Evolutionary conservation across 176 grass and related monocot genomes (phyloP), one percentile per base, ranked within the genome.

Genomic region (Neostapfia colusana): DNA sequence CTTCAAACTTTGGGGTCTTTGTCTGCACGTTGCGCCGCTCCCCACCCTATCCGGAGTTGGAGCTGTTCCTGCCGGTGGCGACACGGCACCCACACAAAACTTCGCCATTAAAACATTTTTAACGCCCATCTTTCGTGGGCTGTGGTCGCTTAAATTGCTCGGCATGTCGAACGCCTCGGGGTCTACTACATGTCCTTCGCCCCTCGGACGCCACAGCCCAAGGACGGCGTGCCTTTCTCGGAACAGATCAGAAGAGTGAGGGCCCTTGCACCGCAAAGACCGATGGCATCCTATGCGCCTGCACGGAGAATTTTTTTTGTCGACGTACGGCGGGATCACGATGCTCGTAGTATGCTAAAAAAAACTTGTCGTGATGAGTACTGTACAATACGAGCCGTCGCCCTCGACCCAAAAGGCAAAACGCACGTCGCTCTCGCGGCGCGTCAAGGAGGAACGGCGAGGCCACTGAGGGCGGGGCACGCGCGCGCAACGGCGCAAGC

Each of bases 201-300:
- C 31, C 31, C 31, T 31, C 31, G 31, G 31, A 31, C 45, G 14
- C 70, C 46, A 18, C 35, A 11, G 23, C 31, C 31, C 31, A 31
- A 31, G 31, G 2, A 31, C 31, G 31, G 31, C n/a, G 14, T 7
- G 6, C 4, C 10, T 17, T 79, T 72, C 55, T 34, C 25, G 24
- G 63, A 73, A 83, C 53, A 61, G 28, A 17, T 31, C 5, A 36
- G 42, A 11, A 5, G 18, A 54, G 25, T 57, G 54, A 57, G 21
- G 11, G 10, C 79, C 15, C 26, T 55, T 4, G 0, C 56, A 7
- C 28, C 0, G 73, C 49, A 24, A 62, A 42, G 36, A 20, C 28
- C 21, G 8, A 13, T 36, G 61, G 85, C 43, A 87, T 87, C 85
- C 85, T 78, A 20, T 82, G 85, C 66, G 10, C 2, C 39, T 40